Evolutionary conservation across 306 rosid species (phyloP).

Genomic region (Begonia masoniana): DNA sequence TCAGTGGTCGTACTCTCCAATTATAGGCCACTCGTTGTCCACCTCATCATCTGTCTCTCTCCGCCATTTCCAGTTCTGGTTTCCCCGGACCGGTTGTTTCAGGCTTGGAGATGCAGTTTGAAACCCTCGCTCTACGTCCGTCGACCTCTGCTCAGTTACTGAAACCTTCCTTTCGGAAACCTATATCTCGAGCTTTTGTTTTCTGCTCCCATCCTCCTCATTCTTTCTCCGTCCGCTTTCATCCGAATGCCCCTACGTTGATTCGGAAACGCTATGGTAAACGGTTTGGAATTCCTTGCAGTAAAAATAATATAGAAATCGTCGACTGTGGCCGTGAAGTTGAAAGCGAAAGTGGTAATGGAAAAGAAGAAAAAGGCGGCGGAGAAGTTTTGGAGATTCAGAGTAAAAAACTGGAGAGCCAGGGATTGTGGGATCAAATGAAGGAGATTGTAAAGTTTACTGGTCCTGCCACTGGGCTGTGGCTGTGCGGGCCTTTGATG

Average conservation of each 20-base stretch:
- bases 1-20: no score
- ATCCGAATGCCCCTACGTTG: neutral
- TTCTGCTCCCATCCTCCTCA: neutral
- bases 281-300: neutral
- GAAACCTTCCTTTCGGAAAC: neutral
- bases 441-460: constrained; percentile 57
- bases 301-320: neutral
- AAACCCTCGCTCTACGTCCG: constrained; percentile 1
- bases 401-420: constrained; percentile 24
- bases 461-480: constrained; percentile 72
- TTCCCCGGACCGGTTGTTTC: neutral
- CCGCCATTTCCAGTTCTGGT: neutral
- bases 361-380: constrained; percentile 12
- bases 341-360: neutral
- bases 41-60: neutral
- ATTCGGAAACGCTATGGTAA: neutral
- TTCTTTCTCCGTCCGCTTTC: neutral
- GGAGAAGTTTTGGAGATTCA: constrained; percentile 6
- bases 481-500: constrained; percentile 83
- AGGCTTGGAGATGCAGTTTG: neutral
- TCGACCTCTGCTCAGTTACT: constrained; percentile 2
- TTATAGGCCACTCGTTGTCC: neutral
- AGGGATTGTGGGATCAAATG: constrained; percentile 51
- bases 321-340: constrained; percentile 10
- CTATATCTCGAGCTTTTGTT: constrained; percentile 2